Evolutionary conservation across 108 stramenopile genomes (phyloP).

Genomic region (Discostella pseudostelligera): DNA sequence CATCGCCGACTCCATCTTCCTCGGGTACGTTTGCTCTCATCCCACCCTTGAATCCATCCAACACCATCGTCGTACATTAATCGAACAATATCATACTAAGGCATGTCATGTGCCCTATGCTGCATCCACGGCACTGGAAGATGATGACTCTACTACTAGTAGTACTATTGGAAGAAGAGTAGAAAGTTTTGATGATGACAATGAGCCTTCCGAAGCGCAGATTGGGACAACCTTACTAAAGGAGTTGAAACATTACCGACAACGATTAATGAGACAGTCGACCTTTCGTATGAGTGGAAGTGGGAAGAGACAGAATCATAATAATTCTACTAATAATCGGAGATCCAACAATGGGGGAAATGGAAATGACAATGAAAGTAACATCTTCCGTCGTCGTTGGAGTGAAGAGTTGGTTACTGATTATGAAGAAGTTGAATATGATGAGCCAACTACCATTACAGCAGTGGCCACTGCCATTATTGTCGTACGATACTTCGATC

Average conservation of each 20-base stretch:
- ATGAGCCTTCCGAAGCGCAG: conserved; percentile 43
- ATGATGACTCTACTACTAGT: background rate
- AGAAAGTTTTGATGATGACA: conserved; percentile 53
- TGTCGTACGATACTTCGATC: conserved; percentile 61
- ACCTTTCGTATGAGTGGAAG: conserved; percentile 20
- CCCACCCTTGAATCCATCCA: conserved; percentile 32
- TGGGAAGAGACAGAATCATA: background rate
- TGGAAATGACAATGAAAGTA: no score
- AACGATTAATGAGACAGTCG: conserved; percentile 5
- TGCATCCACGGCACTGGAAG: conserved; percentile 14
- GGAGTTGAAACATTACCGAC: conserved; percentile 26
- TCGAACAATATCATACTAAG: conserved; percentile 38
- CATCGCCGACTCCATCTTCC: conserved; percentile 65
- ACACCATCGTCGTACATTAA: conserved; percentile 17
- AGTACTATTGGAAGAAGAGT: background rate
- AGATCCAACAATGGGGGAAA: no score
- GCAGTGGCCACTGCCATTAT: conserved; percentile 45
- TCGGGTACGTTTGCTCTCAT: conserved; percentile 47
- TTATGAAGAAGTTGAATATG: conserved; percentile 1
- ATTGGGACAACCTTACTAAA: conserved; percentile 37
- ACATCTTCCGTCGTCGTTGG: no score
- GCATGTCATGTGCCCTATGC: conserved; percentile 63
- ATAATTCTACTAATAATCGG: no score
- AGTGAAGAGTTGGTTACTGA: no score
- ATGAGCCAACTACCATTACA: conserved; percentile 3